Conservation (phyloP, 768 basidiomycete species). For the Tricholoma flavovirens region DNA sequence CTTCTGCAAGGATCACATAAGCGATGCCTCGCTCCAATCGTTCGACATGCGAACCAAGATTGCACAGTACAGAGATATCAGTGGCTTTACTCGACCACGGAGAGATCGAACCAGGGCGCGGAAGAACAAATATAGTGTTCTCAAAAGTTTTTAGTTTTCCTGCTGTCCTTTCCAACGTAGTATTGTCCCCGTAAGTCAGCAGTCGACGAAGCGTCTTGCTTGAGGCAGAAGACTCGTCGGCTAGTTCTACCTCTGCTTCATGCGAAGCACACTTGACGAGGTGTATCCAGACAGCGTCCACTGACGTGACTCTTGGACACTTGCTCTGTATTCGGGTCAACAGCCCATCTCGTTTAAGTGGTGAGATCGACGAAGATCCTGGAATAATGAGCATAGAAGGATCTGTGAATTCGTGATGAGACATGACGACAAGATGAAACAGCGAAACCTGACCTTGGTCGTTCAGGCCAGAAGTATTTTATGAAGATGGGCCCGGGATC, state of each 20-base stretch:
- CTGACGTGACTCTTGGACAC: conserved; percentile 48
- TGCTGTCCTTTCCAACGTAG: conserved; percentile 41
- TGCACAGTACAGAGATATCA: conserved; percentile 87
- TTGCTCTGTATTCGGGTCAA: conserved; percentile 51
- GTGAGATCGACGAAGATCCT: conserved; percentile 74
- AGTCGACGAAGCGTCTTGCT: conserved; percentile 60
- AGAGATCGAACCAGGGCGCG: conserved; percentile 86
- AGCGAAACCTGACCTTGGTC: not conserved
- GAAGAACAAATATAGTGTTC: conserved; percentile 67
- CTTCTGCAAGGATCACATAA: conserved; percentile 48
- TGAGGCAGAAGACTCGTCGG: conserved; percentile 34
- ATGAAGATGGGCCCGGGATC: no score
- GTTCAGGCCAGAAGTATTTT: not conserved
- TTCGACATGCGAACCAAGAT: conserved; percentile 63
- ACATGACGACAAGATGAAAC: not conserved
- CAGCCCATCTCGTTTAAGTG: conserved; percentile 62
- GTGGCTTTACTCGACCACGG: conserved; percentile 99
- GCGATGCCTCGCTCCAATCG: conserved; percentile 83
- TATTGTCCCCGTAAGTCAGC: conserved; percentile 80
- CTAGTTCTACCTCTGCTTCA: conserved; percentile 42
- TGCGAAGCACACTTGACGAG: conserved; percentile 60
- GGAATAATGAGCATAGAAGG: conserved; percentile 65
- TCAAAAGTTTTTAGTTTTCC: conserved; percentile 26
- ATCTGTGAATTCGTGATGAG: conserved; percentile 5
- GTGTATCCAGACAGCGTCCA: conserved; percentile 86